Evolutionary conservation across 371 early-diverging fungal genomes (phyloP).

Genomic region (Mortierella sp.): DNA sequence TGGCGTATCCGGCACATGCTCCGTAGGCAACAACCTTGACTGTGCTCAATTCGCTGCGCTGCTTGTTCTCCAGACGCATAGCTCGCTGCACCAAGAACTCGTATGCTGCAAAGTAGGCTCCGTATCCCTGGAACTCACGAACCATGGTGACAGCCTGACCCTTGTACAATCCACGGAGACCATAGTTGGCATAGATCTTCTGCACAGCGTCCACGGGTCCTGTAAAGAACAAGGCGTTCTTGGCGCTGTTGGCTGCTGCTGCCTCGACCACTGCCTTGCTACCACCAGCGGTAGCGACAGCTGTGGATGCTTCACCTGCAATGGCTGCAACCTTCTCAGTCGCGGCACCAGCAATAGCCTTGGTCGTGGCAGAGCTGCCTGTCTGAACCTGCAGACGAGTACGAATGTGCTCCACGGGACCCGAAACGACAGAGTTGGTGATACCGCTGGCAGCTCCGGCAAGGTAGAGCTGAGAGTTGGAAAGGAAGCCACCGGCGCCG

Average conservation of each 20-base stretch:
- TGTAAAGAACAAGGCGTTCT: constrained; percentile 56
- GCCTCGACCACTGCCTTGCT: constrained; percentile 26
- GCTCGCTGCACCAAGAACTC: constrained; percentile 79
- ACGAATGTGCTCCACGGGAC: constrained; percentile 88
- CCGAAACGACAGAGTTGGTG: constrained; percentile 83
- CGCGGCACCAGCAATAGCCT: constrained; percentile 19
- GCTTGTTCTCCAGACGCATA: constrained; percentile 61
- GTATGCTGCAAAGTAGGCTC: constrained; percentile 84
- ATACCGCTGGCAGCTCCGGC: constrained; percentile 86
- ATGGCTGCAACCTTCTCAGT: constrained; percentile 14
- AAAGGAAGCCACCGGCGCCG: constrained; percentile 56
- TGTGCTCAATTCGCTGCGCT: constrained; percentile 70
- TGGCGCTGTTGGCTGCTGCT: constrained; percentile 25
- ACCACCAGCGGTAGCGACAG: constrained; percentile 11
- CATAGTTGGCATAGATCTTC: constrained; percentile 77
- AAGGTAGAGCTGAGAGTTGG: constrained; percentile 75
- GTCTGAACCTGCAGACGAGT: constrained; percentile 84
- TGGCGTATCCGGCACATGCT: constrained; percentile 82
- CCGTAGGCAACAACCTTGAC: constrained; percentile 77
- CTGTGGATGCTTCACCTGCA: constrained; percentile 6
- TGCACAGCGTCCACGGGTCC: constrained; percentile 81
- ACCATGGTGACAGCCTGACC: constrained; percentile 83
- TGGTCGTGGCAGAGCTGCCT: constrained; percentile 24
- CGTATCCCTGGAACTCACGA: constrained; percentile 85
- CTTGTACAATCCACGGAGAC: constrained; percentile 81